phyloP scores from a whole-genome alignment of 805 yeast species.

The Metschnikowia bowlesiae region DNA sequence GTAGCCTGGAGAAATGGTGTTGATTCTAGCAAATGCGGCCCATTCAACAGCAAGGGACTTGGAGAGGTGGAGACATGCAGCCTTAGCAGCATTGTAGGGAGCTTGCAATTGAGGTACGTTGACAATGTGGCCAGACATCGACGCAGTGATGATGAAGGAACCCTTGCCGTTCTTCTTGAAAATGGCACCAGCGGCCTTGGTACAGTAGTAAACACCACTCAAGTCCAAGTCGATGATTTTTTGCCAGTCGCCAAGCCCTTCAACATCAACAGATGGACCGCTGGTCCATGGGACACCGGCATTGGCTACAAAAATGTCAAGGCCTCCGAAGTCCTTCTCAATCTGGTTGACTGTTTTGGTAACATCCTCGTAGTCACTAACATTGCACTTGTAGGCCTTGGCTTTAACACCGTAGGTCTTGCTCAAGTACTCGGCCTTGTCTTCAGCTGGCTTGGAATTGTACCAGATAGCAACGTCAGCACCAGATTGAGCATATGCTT shows the following conservation, averaged over 20 bases:
- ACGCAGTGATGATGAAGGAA: constrained; percentile 42
- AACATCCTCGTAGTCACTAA: constrained; percentile 48
- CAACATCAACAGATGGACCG: constrained; percentile 28
- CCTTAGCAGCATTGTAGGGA: constrained; percentile 46
- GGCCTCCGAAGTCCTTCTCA: constrained; percentile 67
- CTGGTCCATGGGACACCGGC: constrained; percentile 87
- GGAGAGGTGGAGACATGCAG: constrained; percentile 41
- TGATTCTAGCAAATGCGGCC: constrained; percentile 45
- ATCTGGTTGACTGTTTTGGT: constrained; percentile 46
- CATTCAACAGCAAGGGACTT: constrained; percentile 44
- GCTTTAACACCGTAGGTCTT: constrained; percentile 55
- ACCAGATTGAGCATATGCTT: constrained; percentile 82
- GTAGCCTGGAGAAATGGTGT: constrained; percentile 43
- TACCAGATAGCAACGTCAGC: constrained; percentile 73
- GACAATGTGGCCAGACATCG: constrained; percentile 46
- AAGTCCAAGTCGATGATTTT: constrained; percentile 38
- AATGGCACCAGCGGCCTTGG: constrained; percentile 38
- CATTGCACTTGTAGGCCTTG: constrained; percentile 62
- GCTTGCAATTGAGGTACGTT: constrained; percentile 45
- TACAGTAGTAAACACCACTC: constrained; percentile 41
- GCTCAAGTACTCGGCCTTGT: constrained; percentile 41
- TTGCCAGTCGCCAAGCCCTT: constrained; percentile 32
- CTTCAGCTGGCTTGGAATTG: constrained; percentile 59
- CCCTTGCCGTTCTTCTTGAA: constrained; percentile 38
- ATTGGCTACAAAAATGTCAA: constrained; percentile 83